Evolutionary conservation across 495 filamentous ascomycete genomes (phyloP).

Genomic region (Aspergillus affinis): DNA sequence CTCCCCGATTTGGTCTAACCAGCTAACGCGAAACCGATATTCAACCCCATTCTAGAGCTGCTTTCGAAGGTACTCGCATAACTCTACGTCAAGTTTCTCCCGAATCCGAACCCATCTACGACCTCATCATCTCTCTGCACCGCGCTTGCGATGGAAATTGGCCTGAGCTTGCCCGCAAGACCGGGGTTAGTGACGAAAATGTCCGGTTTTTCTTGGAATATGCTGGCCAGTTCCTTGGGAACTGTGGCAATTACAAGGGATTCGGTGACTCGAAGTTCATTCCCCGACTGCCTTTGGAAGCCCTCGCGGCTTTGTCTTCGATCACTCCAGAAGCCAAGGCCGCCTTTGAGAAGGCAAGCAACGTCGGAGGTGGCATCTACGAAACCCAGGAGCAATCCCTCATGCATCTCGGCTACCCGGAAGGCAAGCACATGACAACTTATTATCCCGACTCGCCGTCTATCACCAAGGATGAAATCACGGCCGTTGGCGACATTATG

Average conservation of each 20-base stretch:
- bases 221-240: conserved; percentile 84
- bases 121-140: conserved; percentile 83
- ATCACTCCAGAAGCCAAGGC: conserved; percentile 57
- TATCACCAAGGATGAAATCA: conserved; percentile 85
- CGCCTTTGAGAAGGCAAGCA: conserved; percentile 59
- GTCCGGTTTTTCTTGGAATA: conserved; percentile 82
- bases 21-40: conserved; percentile 11
- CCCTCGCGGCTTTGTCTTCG: conserved; percentile 70
- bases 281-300: conserved; percentile 66
- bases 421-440: conserved; percentile 78
- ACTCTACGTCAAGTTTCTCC: conserved; percentile 86
- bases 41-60: conserved; percentile 55
- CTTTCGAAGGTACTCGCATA: conserved; percentile 80
- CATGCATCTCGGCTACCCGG: conserved; percentile 85
- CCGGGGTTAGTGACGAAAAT: conserved; percentile 67
- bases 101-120: conserved; percentile 87
- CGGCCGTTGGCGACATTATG: conserved; percentile 67
- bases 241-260: conserved; percentile 92
- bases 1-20: neutral
- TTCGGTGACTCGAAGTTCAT: conserved; percentile 96
- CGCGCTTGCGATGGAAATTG: conserved; percentile 75
- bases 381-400: conserved; percentile 59
- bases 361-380: conserved; percentile 69
- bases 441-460: conserved; percentile 89
- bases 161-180: conserved; percentile 65